phyloP scores from a whole-genome alignment of 768 basidiomycete species.

The Multifurca ochricompacta region DNA sequence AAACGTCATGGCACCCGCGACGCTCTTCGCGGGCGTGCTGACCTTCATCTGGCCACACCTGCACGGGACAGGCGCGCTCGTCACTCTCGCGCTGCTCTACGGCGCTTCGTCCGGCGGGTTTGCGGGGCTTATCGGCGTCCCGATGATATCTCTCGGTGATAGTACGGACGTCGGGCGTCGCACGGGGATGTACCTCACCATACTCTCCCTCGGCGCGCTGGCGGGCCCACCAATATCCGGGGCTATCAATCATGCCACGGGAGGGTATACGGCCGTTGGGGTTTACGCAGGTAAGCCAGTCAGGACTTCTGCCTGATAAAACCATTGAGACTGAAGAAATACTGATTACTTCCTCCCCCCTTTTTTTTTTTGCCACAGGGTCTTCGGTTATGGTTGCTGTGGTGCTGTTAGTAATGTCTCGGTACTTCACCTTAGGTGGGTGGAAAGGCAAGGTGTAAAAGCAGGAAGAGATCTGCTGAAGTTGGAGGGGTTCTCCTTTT shows the following conservation, averaged over 20 bases:
- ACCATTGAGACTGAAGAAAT: too few relatives aligned
- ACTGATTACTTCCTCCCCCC: too few relatives aligned
- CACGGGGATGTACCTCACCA: slow-evolving; percentile 55
- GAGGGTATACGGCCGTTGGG: slow-evolving; percentile 47
- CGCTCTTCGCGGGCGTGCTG: slow-evolving; percentile 43
- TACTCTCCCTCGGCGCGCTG: slow-evolving; percentile 56
- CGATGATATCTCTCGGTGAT: slow-evolving; percentile 54
- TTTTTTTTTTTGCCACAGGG: neutral
- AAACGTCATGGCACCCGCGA: slow-evolving; percentile 63
- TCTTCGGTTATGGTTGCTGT: neutral
- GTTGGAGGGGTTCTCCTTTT: too few relatives aligned
- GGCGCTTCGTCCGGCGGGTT: slow-evolving; percentile 61
- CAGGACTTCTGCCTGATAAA: too few relatives aligned
- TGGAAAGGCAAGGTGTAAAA: slow-evolving; percentile 2
- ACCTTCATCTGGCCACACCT: slow-evolving; percentile 71
- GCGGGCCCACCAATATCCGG: slow-evolving; percentile 70
- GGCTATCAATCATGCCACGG: slow-evolving; percentile 48
- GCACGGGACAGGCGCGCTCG: slow-evolving; percentile 34
- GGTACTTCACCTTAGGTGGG: neutral
- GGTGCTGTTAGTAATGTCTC: neutral
- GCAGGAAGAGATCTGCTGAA: too few relatives aligned
- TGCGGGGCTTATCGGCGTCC: slow-evolving; percentile 46
- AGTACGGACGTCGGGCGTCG: slow-evolving; percentile 56
- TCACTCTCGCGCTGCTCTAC: slow-evolving; percentile 52
- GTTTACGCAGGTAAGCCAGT: slow-evolving; percentile 52